Conservation (phyloP, 768 basidiomycete species). For the Dacryopinax spathularia region DNA sequence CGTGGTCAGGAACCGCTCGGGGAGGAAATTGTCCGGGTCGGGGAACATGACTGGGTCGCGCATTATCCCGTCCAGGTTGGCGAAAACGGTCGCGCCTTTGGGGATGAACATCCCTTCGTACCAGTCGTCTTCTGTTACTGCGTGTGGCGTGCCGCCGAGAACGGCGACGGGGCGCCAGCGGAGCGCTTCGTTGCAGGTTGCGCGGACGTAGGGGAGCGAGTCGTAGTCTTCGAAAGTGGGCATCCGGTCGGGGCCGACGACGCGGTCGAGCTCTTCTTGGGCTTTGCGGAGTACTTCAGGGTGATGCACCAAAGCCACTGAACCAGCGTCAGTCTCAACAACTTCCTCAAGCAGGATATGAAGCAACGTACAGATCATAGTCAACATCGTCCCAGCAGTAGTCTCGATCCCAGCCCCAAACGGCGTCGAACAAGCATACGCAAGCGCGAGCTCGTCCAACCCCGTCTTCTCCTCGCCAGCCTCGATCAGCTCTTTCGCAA, state of each 20-base stretch:
- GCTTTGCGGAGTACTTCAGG: background rate
- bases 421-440: constrained; percentile 24
- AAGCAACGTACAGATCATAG: background rate
- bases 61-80: background rate
- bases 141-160: background rate
- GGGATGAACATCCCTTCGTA: constrained; percentile 4
- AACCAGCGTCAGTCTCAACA: background rate
- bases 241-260: constrained; percentile 13
- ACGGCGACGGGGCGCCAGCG: constrained; percentile 8
- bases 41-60: constrained; percentile 4
- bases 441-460: constrained; percentile 32
- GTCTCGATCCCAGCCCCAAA: background rate
- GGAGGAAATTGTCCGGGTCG: constrained; percentile 5
- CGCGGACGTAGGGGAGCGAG: constrained; percentile 21
- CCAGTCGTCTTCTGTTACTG: background rate
- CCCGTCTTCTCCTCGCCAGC: constrained; percentile 26
- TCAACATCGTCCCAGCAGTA: background rate
- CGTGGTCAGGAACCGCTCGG: constrained; percentile 5
- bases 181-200: constrained; percentile 19
- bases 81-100: background rate
- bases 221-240: constrained; percentile 19
- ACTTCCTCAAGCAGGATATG: background rate
- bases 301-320: constrained; percentile 5
- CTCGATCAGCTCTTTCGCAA: constrained; percentile 28
- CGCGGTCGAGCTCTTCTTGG: constrained; percentile 6